Evolutionary conservation across 1,284 basidiomycete genomes (phyloP).

Genomic region (Cryptococcus floricola): DNA sequence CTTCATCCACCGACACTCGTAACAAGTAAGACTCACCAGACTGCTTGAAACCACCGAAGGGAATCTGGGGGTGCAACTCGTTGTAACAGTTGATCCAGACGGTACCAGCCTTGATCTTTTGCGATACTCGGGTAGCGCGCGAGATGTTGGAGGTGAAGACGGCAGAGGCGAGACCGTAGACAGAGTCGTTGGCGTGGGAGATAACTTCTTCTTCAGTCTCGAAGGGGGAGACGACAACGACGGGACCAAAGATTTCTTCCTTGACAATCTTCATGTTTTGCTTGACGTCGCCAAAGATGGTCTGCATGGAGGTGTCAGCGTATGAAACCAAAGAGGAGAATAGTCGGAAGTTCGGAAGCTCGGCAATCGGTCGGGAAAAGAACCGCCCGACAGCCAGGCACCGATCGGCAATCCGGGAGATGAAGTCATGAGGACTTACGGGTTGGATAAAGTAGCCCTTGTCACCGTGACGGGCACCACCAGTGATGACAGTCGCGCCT

Average conservation of each 20-base stretch:
- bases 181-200: conserved; percentile 72
- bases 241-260: conserved; percentile 57
- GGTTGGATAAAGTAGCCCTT: conserved; percentile 49
- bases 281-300: conserved; percentile 44
- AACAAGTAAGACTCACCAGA: conserved; percentile 50
- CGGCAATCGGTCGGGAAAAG: too few species aligned
- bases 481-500: conserved; percentile 74
- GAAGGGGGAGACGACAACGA: conserved; percentile 50
- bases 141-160: conserved; percentile 82
- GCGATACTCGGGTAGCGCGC: conserved; percentile 80
- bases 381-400: too few species aligned
- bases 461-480: conserved; percentile 57
- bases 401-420: not conserved
- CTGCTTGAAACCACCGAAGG: conserved; percentile 90
- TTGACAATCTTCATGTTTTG: conserved; percentile 38
- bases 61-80: conserved; percentile 72
- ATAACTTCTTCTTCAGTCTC: conserved; percentile 53
- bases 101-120: conserved; percentile 71
- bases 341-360: too few species aligned
- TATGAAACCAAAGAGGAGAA: too few species aligned
- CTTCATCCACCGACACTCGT: not conserved
- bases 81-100: conserved; percentile 89
- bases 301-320: conserved; percentile 9
- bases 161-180: conserved; percentile 82
- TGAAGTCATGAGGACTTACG: not conserved